phyloP scores from a whole-genome alignment of 2,329 filamentous ascomycete genomes.

The Leptosphaerulina australis region DNA sequence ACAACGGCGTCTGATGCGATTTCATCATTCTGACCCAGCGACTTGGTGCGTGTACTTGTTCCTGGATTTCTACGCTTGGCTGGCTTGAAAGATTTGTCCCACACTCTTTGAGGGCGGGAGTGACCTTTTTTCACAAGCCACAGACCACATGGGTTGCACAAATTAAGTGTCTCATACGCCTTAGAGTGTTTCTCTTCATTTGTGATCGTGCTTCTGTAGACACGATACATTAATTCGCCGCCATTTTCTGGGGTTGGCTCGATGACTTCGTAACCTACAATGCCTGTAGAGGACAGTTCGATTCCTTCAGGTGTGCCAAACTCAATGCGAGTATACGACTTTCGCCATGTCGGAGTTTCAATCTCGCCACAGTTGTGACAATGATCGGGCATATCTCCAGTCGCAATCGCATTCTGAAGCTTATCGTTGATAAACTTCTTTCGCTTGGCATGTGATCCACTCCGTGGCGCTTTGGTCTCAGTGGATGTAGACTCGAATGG shows the following conservation, averaged over 20 bases:
- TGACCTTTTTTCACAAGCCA: constrained; percentile 89
- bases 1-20: constrained; percentile 41
- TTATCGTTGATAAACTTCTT: constrained; percentile 67
- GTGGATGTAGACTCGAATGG: constrained; percentile 24
- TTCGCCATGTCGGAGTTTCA: constrained; percentile 94
- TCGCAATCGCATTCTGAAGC: constrained; percentile 66
- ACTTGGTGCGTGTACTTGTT: constrained; percentile 48
- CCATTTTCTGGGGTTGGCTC: constrained; percentile 59
- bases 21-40: constrained; percentile 55
- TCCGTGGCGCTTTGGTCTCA: constrained; percentile 40
- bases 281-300: constrained; percentile 75
- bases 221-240: constrained; percentile 69
- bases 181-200: constrained; percentile 65
- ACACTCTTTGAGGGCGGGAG: constrained; percentile 82
- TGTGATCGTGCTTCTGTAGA: constrained; percentile 76
- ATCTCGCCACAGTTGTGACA: constrained; percentile 95
- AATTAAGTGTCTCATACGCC: constrained; percentile 70
- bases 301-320: constrained; percentile 72
- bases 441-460: constrained; percentile 65
- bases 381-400: constrained; percentile 83
- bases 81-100: constrained; percentile 62
- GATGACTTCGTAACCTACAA: constrained; percentile 52
- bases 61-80: constrained; percentile 47
- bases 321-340: constrained; percentile 81
- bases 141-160: constrained; percentile 96